Evolutionary conservation across 768 basidiomycete species (phyloP).

Genomic region (Lactarius indigo): DNA sequence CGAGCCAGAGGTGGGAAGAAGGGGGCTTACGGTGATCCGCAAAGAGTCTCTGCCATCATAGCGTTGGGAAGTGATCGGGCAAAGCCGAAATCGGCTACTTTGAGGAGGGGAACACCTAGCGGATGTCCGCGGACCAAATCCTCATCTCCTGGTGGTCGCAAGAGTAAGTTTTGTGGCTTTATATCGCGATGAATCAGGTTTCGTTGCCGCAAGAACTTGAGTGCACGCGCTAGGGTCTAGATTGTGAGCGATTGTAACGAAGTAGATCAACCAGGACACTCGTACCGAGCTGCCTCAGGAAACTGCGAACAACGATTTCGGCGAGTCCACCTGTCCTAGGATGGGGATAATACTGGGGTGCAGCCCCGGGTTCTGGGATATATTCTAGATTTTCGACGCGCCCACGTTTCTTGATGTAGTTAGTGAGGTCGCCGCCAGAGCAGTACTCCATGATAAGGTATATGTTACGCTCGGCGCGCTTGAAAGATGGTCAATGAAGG

Average conservation of each 20-base stretch:
- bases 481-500: slow-evolving; percentile 4
- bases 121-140: slow-evolving; percentile 89
- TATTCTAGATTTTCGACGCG: slow-evolving; percentile 87
- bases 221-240: slow-evolving; percentile 69
- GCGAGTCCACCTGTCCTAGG: slow-evolving; percentile 87
- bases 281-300: slow-evolving; percentile 82
- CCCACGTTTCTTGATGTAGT: slow-evolving; percentile 98
- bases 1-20: no score
- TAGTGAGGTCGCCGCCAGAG: slow-evolving; percentile 90
- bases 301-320: slow-evolving; percentile 87
- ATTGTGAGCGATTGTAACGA: not conserved
- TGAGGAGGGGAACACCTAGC: slow-evolving; percentile 88
- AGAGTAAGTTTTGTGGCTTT: slow-evolving; percentile 95
- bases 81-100: slow-evolving; percentile 98
- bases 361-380: slow-evolving; percentile 59
- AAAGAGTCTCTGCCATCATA: slow-evolving; percentile 96
- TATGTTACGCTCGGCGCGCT: slow-evolving; percentile 71
- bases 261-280: slow-evolving; percentile 28
- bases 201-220: slow-evolving; percentile 85
- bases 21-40: slow-evolving; percentile 85
- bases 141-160: slow-evolving; percentile 75
- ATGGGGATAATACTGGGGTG: slow-evolving; percentile 85
- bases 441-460: slow-evolving; percentile 99
- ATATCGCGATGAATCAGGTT: slow-evolving; percentile 96
- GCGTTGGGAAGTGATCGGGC: slow-evolving; percentile 88